These are phyloP conservation scores for Funneliformis geosporum DNA, from an alignment of 192 early-diverging fungal species.

Conservation along the genomic window DNA sequence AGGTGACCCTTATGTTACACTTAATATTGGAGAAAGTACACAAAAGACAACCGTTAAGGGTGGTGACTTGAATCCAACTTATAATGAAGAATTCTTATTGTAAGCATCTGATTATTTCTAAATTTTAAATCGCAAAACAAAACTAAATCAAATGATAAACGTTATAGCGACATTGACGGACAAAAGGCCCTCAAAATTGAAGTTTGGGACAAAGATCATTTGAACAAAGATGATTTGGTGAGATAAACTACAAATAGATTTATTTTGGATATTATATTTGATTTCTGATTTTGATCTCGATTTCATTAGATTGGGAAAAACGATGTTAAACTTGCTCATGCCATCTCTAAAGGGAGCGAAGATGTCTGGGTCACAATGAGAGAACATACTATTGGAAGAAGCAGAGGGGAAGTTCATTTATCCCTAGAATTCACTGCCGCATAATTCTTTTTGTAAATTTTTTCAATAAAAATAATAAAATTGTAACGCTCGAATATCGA, in stretches of 20 bases:
- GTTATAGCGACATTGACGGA: constrained; percentile 13
- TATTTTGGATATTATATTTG: too few relatives aligned
- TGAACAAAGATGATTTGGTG: constrained; percentile 16
- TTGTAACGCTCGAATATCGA: too few relatives aligned
- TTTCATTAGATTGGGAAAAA: constrained; percentile 27
- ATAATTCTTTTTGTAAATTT: neutral
- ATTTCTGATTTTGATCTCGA: neutral
- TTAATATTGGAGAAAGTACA: constrained; percentile 36
- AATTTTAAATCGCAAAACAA: neutral
- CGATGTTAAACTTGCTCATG: constrained; percentile 26
- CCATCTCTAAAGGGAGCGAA: neutral
- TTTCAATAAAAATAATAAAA: too few relatives aligned
- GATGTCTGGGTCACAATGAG: constrained; percentile 33
- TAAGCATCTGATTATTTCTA: neutral
- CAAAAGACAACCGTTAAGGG: constrained; percentile 25
- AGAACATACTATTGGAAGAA: constrained; percentile 12
- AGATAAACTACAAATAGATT: neutral
- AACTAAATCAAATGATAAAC: neutral
- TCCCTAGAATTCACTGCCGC: neutral
- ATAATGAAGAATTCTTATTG: constrained; percentile 42
- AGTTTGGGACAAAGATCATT: constrained; percentile 35
- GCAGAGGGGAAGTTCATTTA: constrained; percentile 33
- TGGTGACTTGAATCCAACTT: constrained; percentile 31
- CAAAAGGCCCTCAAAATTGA: constrained; percentile 1
- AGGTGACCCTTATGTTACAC: constrained; percentile 29